Conservation (phyloP, 768 basidiomycete species). For the Mycena epipterygia region DNA sequence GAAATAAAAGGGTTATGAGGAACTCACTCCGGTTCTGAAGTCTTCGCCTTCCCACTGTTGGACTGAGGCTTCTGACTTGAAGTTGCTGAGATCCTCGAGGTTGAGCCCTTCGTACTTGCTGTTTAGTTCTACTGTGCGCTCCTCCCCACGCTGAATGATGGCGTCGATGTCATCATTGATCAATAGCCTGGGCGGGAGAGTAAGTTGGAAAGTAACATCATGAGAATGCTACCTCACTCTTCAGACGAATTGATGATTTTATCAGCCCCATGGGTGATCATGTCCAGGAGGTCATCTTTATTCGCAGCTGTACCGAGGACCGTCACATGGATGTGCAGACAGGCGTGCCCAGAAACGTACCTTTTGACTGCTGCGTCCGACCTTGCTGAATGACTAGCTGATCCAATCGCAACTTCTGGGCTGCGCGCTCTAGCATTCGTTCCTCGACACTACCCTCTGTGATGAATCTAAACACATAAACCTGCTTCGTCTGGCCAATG, state of each 20-base stretch:
- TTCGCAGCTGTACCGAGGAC: slow-evolving; percentile 72
- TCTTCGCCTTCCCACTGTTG: slow-evolving; percentile 98
- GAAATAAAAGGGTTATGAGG: not conserved
- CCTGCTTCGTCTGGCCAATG: slow-evolving; percentile 97
- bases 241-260: slow-evolving; percentile 90
- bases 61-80: slow-evolving; percentile 93
- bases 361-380: slow-evolving; percentile 84
- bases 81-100: slow-evolving; percentile 96
- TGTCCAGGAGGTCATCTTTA: slow-evolving; percentile 97
- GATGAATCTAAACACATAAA: slow-evolving; percentile 97
- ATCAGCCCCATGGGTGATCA: slow-evolving; percentile 98
- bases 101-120: slow-evolving; percentile 94
- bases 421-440: slow-evolving; percentile 93
- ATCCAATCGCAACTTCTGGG: slow-evolving; percentile 94
- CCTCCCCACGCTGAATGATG: slow-evolving; percentile 93
- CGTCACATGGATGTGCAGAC: slow-evolving; percentile 12
- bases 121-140: slow-evolving; percentile 88
- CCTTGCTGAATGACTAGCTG: slow-evolving; percentile 99
- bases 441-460: slow-evolving; percentile 97
- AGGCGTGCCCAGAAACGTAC: slow-evolving; percentile 51
- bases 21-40: slow-evolving; percentile 78
- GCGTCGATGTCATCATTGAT: slow-evolving; percentile 94
- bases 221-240: slow-evolving; percentile 62
- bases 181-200: slow-evolving; percentile 61
- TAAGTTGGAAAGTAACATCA: not conserved